Evolutionary conservation across 2,329 filamentous ascomycete species (phyloP).

Genomic region (Chaetoscypha palmicola): DNA sequence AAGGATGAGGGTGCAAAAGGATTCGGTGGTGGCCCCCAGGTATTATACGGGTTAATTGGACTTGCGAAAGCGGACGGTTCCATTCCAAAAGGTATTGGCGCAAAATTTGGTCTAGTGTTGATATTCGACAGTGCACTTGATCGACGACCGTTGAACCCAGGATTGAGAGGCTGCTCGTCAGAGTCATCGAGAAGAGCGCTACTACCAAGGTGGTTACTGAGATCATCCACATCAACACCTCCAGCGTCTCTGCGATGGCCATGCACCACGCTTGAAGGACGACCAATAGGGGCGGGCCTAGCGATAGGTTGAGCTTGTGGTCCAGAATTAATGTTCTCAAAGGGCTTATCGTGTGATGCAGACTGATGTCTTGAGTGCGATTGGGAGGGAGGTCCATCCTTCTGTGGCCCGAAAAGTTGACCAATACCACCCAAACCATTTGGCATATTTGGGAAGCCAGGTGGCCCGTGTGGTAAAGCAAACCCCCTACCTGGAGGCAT

Average conservation of each 20-base stretch:
- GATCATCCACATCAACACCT: conserved; percentile 58
- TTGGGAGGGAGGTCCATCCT: conserved; percentile 38
- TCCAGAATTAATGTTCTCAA: conserved; percentile 32
- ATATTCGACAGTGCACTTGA: conserved; percentile 26
- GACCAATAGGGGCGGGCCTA: conserved; percentile 79
- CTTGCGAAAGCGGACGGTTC: conserved; percentile 25
- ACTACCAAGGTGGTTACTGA: conserved; percentile 78
- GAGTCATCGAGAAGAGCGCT: conserved; percentile 77
- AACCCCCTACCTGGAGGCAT: conserved; percentile 43
- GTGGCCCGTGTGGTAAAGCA: conserved; percentile 38
- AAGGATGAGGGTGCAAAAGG: conserved; percentile 30
- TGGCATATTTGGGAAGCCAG: conserved; percentile 44
- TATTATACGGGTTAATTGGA: conserved; percentile 26
- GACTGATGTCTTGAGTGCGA: conserved; percentile 73
- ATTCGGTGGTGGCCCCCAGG: conserved; percentile 31
- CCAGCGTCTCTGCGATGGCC: conserved; percentile 38
- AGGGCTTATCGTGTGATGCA: conserved; percentile 54
- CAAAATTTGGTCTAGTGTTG: conserved; percentile 24
- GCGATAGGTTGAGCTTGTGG: conserved; percentile 65
- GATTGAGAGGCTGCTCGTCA: conserved; percentile 44
- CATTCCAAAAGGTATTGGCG: conserved; percentile 27
- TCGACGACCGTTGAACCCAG: conserved; percentile 32
- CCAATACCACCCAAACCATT: conserved; percentile 36
- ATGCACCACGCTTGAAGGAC: conserved; percentile 66
- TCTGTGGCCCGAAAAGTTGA: conserved; percentile 33